A percentile compares a stretch with the other conserved stretches of the same genome.
These are phyloP conservation scores for Cercospora sp. DNA, from an alignment of 2,329 filamentous ascomycete species.

Conservation along the genomic window DNA sequence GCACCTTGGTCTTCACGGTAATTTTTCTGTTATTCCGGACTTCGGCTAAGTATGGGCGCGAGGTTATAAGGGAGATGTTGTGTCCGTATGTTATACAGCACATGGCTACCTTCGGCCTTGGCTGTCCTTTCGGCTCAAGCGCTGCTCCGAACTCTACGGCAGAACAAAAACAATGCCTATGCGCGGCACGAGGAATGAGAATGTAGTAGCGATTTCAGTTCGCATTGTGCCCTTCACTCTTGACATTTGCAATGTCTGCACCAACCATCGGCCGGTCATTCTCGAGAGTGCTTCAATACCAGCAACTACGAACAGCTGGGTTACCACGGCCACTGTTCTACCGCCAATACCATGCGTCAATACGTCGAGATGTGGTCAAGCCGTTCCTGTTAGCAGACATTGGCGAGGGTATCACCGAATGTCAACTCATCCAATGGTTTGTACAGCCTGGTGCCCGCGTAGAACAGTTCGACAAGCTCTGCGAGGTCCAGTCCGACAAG, in stretches of 20 bases:
- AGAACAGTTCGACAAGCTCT: constrained; percentile 96
- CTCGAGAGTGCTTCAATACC: constrained; percentile 13
- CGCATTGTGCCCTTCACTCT: neutral
- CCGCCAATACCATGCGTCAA: constrained; percentile 34
- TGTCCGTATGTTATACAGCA: neutral
- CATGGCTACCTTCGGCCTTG: constrained; percentile 8
- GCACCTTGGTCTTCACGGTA: neutral
- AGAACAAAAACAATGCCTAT: constrained; percentile 6
- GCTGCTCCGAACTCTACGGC: neutral
- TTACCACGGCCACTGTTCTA: constrained; percentile 26
- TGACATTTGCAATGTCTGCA: constrained; percentile 6
- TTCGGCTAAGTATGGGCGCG: neutral
- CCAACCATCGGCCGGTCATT: constrained; percentile 10
- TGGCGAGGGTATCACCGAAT: constrained; percentile 94
- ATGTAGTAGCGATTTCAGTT: neutral
- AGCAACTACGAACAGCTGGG: constrained; percentile 14
- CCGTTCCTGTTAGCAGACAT: constrained; percentile 83
- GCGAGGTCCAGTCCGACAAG: constrained; percentile 98
- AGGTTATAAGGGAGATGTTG: neutral
- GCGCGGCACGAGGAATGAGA: neutral
- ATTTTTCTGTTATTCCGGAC: neutral
- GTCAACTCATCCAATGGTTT: constrained; percentile 99
- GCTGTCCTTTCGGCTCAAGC: constrained; percentile 8
- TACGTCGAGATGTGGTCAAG: constrained; percentile 58
- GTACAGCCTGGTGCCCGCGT: constrained; percentile 93